A percentile compares a stretch with the other conserved stretches of the same genome.
Evolutionary conservation across 495 filamentous ascomycete genomes (phyloP).

Genomic region (Halenospora varia): DNA sequence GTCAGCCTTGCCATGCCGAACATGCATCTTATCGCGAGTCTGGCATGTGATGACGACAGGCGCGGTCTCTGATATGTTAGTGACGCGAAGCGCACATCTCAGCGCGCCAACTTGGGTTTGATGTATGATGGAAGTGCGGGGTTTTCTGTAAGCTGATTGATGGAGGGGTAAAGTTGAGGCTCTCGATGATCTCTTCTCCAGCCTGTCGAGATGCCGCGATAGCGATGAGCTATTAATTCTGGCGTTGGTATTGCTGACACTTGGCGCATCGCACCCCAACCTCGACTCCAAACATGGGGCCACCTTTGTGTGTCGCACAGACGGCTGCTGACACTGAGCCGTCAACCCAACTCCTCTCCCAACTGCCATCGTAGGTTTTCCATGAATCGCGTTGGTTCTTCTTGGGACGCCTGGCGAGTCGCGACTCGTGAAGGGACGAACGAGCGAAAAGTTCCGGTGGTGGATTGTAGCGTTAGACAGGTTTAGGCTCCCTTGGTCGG

Average conservation of each 20-base stretch:
- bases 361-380: background rate
- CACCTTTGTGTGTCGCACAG: background rate
- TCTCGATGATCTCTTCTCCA: background rate
- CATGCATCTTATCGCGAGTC: background rate
- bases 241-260: background rate
- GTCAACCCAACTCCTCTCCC: too few relatives aligned
- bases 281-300: background rate
- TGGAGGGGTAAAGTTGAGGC: too few relatives aligned
- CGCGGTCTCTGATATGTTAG: background rate
- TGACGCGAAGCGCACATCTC: background rate
- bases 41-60: slow-evolving; percentile 1
- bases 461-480: too few relatives aligned
- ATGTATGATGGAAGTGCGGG: background rate
- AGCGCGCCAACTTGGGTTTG: background rate
- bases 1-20: background rate
- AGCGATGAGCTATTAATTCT: background rate
- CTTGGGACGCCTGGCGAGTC: background rate
- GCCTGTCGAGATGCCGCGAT: background rate
- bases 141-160: background rate
- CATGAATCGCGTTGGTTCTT: background rate
- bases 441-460: background rate
- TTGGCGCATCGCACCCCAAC: background rate
- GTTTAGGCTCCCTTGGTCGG: too few relatives aligned
- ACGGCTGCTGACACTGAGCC: too few relatives aligned
- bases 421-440: background rate